Evolutionary conservation across 108 stramenopile species (phyloP).

Genomic region (Cyclostephanos invisitatus): DNA sequence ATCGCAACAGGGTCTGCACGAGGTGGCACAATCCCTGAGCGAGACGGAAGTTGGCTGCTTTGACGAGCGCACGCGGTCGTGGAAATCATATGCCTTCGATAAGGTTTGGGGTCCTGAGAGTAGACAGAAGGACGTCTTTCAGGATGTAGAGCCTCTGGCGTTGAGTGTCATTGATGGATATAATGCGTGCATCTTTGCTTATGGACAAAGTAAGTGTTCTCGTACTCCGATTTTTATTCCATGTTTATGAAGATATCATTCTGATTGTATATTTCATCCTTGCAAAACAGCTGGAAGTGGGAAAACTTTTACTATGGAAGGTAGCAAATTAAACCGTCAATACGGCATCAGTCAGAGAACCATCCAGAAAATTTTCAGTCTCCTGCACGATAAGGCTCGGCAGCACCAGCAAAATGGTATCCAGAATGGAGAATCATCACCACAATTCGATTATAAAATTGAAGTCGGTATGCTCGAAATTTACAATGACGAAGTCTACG

Average conservation of each 20-base stretch:
- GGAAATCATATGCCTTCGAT: conserved; percentile 90
- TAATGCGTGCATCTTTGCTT: conserved; percentile 99
- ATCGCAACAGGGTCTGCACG: conserved; percentile 68
- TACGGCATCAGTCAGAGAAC: conserved; percentile 88
- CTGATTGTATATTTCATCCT: background rate
- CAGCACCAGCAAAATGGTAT: conserved; percentile 59
- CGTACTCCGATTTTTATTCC: background rate
- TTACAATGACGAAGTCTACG: conserved; percentile 91
- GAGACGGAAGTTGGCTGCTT: conserved; percentile 90
- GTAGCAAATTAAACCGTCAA: conserved; percentile 62
- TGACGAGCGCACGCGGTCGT: conserved; percentile 74
- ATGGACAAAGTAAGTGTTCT: conserved; percentile 78
- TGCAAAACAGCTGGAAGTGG: conserved; percentile 65
- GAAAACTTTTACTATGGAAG: conserved; percentile 93
- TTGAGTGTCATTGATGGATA: conserved; percentile 95
- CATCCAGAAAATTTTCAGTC: conserved; percentile 85
- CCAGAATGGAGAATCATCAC: conserved; percentile 17
- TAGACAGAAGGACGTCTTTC: conserved; percentile 87
- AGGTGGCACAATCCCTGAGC: conserved; percentile 80
- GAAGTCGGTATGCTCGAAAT: conserved; percentile 84
- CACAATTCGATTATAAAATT: conserved; percentile 58
- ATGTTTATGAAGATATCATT: background rate
- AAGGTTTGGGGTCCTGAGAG: conserved; percentile 95
- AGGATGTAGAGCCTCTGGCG: conserved; percentile 93
- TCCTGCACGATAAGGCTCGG: conserved; percentile 69